Conservation (phyloP, 768 basidiomycete genomes). For the Daedaleopsis sinensis region DNA sequence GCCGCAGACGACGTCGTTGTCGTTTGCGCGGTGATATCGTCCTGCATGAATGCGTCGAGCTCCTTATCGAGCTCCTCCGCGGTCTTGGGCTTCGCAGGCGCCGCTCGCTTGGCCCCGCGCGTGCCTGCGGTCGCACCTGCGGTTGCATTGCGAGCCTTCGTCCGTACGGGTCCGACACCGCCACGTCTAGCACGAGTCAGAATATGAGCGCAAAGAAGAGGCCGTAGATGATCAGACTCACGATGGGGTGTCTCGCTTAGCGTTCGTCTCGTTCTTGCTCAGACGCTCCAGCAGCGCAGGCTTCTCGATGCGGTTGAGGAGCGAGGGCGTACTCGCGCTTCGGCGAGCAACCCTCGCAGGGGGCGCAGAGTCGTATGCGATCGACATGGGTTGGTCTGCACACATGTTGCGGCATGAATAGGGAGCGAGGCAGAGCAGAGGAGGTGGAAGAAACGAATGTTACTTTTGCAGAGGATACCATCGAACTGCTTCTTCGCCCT, state of each 20-base stretch:
- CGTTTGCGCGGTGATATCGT: constrained; percentile 40
- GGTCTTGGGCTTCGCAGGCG: constrained; percentile 57
- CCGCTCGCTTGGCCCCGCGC: constrained; percentile 12
- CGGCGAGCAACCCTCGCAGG: constrained; percentile 49
- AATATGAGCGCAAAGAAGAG: neutral
- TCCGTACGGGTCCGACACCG: constrained; percentile 37
- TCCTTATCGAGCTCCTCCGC: constrained; percentile 87
- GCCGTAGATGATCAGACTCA: neutral
- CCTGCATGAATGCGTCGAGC: constrained; percentile 84
- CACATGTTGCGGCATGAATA: neutral
- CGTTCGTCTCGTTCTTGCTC: constrained; percentile 45
- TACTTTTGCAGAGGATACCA: constrained; percentile 89
- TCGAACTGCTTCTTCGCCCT: constrained; percentile 84
- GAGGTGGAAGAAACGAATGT: constrained; percentile 9
- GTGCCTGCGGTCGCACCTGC: constrained; percentile 30
- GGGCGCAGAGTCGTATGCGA: constrained; percentile 55
- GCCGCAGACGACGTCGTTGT: constrained; percentile 29
- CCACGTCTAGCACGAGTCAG: constrained; percentile 16
- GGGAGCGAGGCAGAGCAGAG: neutral
- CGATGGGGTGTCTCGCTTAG: neutral
- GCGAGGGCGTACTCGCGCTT: constrained; percentile 47
- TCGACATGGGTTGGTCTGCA: constrained; percentile 79
- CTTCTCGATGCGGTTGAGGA: constrained; percentile 78
- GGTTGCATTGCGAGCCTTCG: constrained; percentile 30
- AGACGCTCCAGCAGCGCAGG: constrained; percentile 70